phyloP scores from a whole-genome alignment of 768 basidiomycete genomes.

The Suillus lakei region DNA sequence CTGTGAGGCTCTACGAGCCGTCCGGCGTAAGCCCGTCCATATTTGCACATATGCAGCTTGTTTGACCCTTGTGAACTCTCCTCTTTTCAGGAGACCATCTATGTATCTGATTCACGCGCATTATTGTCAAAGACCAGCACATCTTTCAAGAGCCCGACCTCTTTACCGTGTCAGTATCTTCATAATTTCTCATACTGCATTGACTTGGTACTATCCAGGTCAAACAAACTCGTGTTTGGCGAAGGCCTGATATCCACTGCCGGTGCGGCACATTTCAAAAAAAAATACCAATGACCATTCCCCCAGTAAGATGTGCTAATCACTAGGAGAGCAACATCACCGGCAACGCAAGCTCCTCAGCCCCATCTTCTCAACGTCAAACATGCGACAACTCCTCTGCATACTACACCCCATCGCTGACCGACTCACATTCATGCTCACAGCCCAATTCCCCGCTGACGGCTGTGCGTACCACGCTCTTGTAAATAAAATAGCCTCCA shows the following conservation, averaged over 20 bases:
- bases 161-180: conserved; percentile 45
- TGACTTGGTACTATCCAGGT: neutral
- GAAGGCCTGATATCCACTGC: neutral
- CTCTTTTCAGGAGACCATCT: conserved; percentile 40
- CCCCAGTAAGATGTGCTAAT: conserved; percentile 1
- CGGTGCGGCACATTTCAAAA: neutral
- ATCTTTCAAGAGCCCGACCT: conserved; percentile 51
- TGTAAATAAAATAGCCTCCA: neutral
- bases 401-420: conserved; percentile 37
- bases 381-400: conserved; percentile 41
- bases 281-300: neutral
- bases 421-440: conserved; percentile 22
- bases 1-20: conserved; percentile 50
- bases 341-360: conserved; percentile 49
- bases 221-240: conserved; percentile 5
- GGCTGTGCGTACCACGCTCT: conserved; percentile 32
- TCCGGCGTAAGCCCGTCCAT: conserved; percentile 44
- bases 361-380: conserved; percentile 46
- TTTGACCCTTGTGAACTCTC: neutral
- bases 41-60: no score
- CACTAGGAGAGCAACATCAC: conserved; percentile 44
- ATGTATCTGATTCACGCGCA: conserved; percentile 54
- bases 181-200: neutral
- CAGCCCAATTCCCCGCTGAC: conserved; percentile 23
- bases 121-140: conserved; percentile 55